Conservation (phyloP, 1,284 basidiomycete genomes). For the Cerrena zonata region DNA sequence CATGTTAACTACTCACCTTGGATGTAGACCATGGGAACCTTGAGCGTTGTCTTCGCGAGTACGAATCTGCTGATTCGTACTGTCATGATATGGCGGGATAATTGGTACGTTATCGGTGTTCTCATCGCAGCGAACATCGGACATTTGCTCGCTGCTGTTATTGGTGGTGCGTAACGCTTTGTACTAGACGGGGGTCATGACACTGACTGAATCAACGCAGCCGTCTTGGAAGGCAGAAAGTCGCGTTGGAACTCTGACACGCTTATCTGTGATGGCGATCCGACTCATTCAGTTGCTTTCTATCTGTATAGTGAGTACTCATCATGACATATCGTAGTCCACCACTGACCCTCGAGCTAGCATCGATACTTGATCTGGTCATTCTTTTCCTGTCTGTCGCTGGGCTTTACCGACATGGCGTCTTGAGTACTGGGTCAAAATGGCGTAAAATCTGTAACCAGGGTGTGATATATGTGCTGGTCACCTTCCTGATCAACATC, state of each 20-base stretch:
- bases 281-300: neutral
- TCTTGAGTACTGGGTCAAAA: neutral
- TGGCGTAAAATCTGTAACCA: slow-evolving; percentile 3
- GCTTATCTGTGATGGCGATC: neutral
- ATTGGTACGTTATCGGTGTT: neutral
- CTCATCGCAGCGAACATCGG: neutral
- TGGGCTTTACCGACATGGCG: neutral
- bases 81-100: slow-evolving; percentile 3
- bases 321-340: neutral
- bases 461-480: slow-evolving; percentile 5
- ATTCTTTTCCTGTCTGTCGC: neutral
- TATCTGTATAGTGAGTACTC: slow-evolving; percentile 5
- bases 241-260: neutral
- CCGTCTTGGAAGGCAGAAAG: neutral
- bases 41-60: slow-evolving; percentile 1
- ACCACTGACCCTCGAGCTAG: neutral
- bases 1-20: neutral
- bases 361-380: neutral
- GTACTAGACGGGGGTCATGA: neutral
- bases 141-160: slow-evolving; percentile 1
- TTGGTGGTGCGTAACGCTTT: neutral
- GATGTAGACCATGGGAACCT: neutral
- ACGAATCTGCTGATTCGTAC: slow-evolving; percentile 7
- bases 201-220: neutral
- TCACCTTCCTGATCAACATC: slow-evolving; percentile 1